Evolutionary conservation across 495 filamentous ascomycete species (phyloP).

Genomic region (Podospora bellae-mahoneyi): DNA sequence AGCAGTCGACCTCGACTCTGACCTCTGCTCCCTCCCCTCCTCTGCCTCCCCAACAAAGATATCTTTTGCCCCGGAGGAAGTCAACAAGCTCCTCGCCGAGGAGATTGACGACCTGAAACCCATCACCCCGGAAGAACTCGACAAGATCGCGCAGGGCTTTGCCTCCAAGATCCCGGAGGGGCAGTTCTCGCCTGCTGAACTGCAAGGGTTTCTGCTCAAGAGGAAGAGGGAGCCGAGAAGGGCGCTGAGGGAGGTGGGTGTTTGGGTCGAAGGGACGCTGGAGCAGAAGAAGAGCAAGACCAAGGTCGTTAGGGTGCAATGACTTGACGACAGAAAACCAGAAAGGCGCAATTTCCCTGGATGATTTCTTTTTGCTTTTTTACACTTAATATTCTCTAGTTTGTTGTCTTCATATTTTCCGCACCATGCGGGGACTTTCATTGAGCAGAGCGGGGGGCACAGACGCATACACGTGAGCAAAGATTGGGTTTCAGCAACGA

Average conservation of each 20-base stretch:
- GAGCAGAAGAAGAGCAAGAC: conserved; percentile 42
- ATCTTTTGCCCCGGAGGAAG: conserved; percentile 20
- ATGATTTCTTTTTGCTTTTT: too few relatives aligned
- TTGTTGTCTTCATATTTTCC: too few relatives aligned
- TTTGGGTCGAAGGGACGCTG: conserved; percentile 53
- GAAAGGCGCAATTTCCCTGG: too few relatives aligned
- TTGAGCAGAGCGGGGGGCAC: too few relatives aligned
- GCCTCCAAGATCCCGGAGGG: conserved; percentile 45
- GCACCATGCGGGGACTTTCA: too few relatives aligned
- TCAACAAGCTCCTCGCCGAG: conserved; percentile 37
- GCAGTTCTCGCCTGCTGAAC: conserved; percentile 63
- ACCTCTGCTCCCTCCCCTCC: background rate
- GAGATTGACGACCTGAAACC: background rate
- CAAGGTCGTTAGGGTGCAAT: conserved; percentile 40
- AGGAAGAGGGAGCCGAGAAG: conserved; percentile 58
- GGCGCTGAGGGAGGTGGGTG: conserved; percentile 53
- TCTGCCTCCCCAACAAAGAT: background rate
- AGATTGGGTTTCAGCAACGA: too few relatives aligned
- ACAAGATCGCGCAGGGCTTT: conserved; percentile 44
- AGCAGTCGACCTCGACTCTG: conserved; percentile 11
- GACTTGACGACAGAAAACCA: background rate
- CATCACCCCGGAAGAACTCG: conserved; percentile 30
- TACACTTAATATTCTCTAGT: too few relatives aligned
- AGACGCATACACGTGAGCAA: too few relatives aligned
- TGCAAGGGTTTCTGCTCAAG: conserved; percentile 66